Conservation (phyloP, 139 green algal species). For the Micractinium conductrix region DNA sequence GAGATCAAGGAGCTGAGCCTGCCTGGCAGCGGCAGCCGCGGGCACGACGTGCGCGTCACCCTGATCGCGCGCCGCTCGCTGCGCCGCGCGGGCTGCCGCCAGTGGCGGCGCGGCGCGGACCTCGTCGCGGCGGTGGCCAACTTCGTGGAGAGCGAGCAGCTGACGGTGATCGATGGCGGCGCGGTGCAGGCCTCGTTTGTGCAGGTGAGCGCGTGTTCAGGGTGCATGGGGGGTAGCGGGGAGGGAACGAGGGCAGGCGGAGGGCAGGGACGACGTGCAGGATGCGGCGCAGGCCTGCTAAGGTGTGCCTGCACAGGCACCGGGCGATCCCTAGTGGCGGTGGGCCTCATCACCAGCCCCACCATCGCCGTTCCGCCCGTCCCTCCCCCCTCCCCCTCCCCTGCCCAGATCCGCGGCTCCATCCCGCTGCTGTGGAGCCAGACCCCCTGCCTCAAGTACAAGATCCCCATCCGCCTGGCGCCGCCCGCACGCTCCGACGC, state of each 20-base stretch:
- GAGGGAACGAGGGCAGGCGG: no score
- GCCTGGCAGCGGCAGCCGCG: neutral
- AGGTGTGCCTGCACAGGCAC: no score
- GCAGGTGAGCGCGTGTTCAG: conserved; percentile 49
- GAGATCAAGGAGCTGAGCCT: conserved; percentile 71
- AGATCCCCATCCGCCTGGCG: conserved; percentile 81
- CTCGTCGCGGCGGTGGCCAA: conserved; percentile 77
- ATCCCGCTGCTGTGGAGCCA: conserved; percentile 89
- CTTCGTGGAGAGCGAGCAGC: conserved; percentile 93
- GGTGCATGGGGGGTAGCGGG: no score
- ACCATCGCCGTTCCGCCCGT: no score
- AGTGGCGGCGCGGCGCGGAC: conserved; percentile 88
- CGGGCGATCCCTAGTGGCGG: no score
- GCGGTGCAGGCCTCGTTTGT: conserved; percentile 63
- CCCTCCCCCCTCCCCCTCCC: neutral
- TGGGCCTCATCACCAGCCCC: no score
- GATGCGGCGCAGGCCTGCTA: no score
- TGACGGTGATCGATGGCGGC: conserved; percentile 64
- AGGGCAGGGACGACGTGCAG: no score
- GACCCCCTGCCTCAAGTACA: conserved; percentile 93
- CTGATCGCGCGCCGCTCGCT: conserved; percentile 69
- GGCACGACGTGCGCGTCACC: conserved; percentile 52
- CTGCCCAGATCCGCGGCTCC: conserved; percentile 70
- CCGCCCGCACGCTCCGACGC: conserved; percentile 31
- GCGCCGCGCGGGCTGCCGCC: conserved; percentile 71